Percentiles rank a stretch among this genome's conserved stretches.
Evolutionary conservation across 768 basidiomycete species (phyloP).

Genomic region (Suillus alpinus): DNA sequence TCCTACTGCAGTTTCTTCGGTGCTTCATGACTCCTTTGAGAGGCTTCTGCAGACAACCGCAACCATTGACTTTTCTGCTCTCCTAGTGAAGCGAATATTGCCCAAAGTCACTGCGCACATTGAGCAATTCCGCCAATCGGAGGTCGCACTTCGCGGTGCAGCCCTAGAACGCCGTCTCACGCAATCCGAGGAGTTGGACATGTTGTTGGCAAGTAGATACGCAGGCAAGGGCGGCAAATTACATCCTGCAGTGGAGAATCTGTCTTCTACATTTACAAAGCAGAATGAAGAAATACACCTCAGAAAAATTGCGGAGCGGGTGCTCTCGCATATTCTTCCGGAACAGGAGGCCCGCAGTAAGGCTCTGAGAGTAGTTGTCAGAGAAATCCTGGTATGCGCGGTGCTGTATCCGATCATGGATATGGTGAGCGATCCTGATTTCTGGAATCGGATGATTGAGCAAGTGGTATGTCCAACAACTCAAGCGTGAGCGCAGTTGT

Average conservation of each 20-base stretch:
- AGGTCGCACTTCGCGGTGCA: slow-evolving; percentile 79
- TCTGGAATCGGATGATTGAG: slow-evolving; percentile 93
- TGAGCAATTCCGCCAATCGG: slow-evolving; percentile 88
- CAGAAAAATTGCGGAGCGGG: slow-evolving; percentile 61
- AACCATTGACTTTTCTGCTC: slow-evolving; percentile 65
- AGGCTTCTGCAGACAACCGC: slow-evolving; percentile 55
- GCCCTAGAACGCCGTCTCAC: slow-evolving; percentile 79
- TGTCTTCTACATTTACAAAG: slow-evolving; percentile 84
- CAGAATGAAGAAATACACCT: slow-evolving; percentile 91
- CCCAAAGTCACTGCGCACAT: slow-evolving; percentile 90
- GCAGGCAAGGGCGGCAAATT: slow-evolving; percentile 62
- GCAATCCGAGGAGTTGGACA: slow-evolving; percentile 86
- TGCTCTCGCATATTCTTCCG: slow-evolving; percentile 73
- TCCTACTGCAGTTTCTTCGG: slow-evolving; percentile 75
- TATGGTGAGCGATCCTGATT: slow-evolving; percentile 93
- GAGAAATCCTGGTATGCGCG: slow-evolving; percentile 82
- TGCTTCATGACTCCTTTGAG: slow-evolving; percentile 65
- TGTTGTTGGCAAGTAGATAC: slow-evolving; percentile 82
- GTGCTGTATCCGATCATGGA: slow-evolving; percentile 88
- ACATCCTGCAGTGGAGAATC: slow-evolving; percentile 84
- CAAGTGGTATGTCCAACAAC: slow-evolving; percentile 66
- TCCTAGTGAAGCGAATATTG: slow-evolving; percentile 79
- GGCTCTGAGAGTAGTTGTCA: slow-evolving; percentile 66
- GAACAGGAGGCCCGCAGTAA: slow-evolving; percentile 70
- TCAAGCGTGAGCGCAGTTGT: neutral